Base-by-base conservation (phyloP, 202 grass and related monocot genomes). In the Carex arenaria region DNA sequence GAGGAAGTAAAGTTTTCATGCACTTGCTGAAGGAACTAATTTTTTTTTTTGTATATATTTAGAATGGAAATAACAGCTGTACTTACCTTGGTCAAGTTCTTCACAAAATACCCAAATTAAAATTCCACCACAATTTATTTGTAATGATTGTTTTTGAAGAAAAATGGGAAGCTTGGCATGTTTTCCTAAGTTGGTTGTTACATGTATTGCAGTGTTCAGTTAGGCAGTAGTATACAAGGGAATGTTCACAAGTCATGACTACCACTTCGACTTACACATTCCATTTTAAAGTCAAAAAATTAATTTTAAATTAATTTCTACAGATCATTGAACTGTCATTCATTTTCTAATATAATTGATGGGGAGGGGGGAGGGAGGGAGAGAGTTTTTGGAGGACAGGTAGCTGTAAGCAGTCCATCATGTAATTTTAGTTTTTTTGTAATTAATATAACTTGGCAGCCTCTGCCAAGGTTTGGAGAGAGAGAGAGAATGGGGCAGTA, bases 71-170 rank as follows among this genome's bases (percentile, higher is more conserved):
- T 70, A 14, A 64, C 62, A 20, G 4, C 17, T 8, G n/a, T 12
- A 42, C 4, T 34, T 4, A 28, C 31, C 19, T 51, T n/a, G 38
- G 5, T 53, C 23, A 71, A 82, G 19, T 64, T 60, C 38, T 61
- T 18, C 51, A 59, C 71, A 47, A 20, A 14, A 57, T 80, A 67
- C 63, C 85, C 52, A 69, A 40, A 47, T 10, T 66, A 3, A 57
- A 23, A 78, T 26, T 61, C 0, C 65, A 38, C n/a, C 53, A 78
- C 56, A 42, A 75, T 80, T 86, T 80, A 15, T 17, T 68, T 65
- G 40, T 18, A 80, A 47, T 79, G 45, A 23, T 10, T 2, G n/a
- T 14, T 23, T 40, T 67, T 22, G 64, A 84, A 74, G 36, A 17
- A 13, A 31, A 51, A 26, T 22, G 9, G 43, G 19, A 22, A 49